A percentile compares a stretch with the other conserved stretches of the same genome.
Evolutionary conservation across 257 asterid genomes (phyloP).

Genomic region (Misopates orontium): DNA sequence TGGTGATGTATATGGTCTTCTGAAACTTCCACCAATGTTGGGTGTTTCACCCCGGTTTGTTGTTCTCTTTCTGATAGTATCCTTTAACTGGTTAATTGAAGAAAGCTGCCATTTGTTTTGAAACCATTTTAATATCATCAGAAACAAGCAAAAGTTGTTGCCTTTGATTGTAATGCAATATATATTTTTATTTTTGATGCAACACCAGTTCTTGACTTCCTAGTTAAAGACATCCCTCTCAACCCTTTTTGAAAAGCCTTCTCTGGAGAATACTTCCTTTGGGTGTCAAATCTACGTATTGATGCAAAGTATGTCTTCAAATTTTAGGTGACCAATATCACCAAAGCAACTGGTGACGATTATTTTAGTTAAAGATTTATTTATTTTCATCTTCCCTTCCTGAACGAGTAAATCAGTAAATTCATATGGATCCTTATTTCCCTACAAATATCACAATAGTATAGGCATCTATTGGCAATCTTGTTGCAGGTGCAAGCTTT

Average conservation of each 20-base stretch:
- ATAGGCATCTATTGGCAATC: slow-evolving; percentile 20
- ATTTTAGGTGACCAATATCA: slow-evolving; percentile 1
- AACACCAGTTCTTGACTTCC: slow-evolving; percentile 3
- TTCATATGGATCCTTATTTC: background rate
- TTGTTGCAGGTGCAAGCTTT: slow-evolving; percentile 79
- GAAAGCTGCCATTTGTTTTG: slow-evolving; percentile 1
- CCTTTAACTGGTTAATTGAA: slow-evolving; percentile 4
- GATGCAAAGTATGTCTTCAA: background rate
- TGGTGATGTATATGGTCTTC: background rate
- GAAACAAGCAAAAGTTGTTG: background rate
- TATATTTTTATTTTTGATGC: background rate
- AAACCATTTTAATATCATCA: slow-evolving; percentile 5
- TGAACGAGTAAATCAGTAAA: background rate
- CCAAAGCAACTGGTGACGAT: slow-evolving; percentile 14
- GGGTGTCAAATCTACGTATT: background rate
- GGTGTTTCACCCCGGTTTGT: slow-evolving; percentile 12
- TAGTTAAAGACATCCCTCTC: slow-evolving; percentile 6
- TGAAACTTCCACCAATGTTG: background rate
- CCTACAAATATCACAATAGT: background rate
- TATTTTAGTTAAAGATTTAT: slow-evolving; percentile 13
- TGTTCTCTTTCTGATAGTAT: slow-evolving; percentile 13
- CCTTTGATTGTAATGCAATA: background rate
- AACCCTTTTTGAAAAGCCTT: slow-evolving; percentile 11
- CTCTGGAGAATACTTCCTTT: background rate
- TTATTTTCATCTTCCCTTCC: background rate